Evolutionary conservation across 768 basidiomycete genomes (phyloP).

Genomic region (Trametes sanguinea): DNA sequence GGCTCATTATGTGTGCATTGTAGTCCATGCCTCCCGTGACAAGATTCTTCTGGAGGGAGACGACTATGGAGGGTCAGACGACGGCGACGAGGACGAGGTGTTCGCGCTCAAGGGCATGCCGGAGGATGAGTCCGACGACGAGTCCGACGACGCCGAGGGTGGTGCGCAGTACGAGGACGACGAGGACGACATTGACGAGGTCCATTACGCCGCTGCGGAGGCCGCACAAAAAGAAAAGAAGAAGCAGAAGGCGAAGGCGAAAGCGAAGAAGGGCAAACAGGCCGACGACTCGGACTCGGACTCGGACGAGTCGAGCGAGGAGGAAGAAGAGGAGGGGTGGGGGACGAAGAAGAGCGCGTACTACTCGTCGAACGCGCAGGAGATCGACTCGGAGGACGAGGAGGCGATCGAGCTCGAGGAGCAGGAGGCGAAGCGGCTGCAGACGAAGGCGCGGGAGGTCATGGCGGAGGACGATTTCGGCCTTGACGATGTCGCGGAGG

Average conservation of each 20-base stretch:
- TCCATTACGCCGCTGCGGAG: constrained; percentile 27
- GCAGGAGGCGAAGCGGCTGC: constrained; percentile 80
- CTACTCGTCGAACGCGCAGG: constrained; percentile 82
- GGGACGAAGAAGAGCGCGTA: constrained; percentile 78
- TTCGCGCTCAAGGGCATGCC: constrained; percentile 68
- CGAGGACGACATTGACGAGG: constrained; percentile 35
- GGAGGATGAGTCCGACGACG: constrained; percentile 36
- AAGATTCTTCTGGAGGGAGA: constrained; percentile 76
- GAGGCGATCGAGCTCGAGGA: constrained; percentile 88
- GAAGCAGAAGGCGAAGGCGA: constrained; percentile 14
- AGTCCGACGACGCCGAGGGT: constrained; percentile 47
- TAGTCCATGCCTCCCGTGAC: constrained; percentile 77
- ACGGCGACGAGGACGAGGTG: constrained; percentile 77
- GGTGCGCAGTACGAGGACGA: constrained; percentile 34
- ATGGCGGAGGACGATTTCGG: constrained; percentile 86
- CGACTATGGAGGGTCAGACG: constrained; percentile 48
- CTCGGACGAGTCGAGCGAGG: not conserved
- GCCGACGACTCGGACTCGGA: constrained; percentile 5
- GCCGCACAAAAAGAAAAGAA: constrained; percentile 25
- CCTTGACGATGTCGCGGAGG: constrained; percentile 59
- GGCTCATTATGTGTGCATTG: not conserved
- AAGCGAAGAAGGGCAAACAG: constrained; percentile 33
- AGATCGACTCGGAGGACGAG: constrained; percentile 84
- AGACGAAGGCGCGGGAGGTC: constrained; percentile 68
- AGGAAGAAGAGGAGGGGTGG: constrained; percentile 66